A percentile compares a stretch with the other conserved stretches of the same genome.
Conservation (phyloP, 169 alveolate species). For the Eimeria acervulina region DNA sequence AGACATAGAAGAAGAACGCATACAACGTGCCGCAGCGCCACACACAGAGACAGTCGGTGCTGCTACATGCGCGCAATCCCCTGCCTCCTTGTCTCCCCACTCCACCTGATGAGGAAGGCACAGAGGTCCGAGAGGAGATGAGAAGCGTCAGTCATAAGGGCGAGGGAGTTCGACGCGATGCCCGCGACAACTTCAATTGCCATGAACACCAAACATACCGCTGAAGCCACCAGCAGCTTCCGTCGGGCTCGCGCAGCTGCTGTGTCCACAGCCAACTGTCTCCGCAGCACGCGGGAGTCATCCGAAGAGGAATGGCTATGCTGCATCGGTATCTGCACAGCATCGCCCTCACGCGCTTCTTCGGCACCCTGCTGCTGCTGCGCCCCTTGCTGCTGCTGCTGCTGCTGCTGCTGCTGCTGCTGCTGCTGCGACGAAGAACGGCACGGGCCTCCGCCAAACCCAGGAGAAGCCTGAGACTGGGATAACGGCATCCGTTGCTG, state of each 20-base stretch:
- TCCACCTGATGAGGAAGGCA: slow-evolving; percentile 92
- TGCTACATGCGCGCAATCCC: not conserved
- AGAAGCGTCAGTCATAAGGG: slow-evolving; percentile 97
- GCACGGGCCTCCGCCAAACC: not conserved
- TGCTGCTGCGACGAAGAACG: not conserved
- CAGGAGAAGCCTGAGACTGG: not conserved
- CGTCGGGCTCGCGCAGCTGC: slow-evolving; percentile 79
- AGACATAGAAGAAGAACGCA: not conserved
- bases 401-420: not conserved
- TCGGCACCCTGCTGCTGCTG: slow-evolving; percentile 12
- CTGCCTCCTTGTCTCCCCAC: not conserved
- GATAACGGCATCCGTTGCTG: not conserved
- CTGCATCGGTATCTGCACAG: slow-evolving; percentile 4
- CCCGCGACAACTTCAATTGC: slow-evolving; percentile 94
- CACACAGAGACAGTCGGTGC: not conserved
- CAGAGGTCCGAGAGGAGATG: slow-evolving; percentile 97
- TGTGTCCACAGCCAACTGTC: slow-evolving; percentile 70
- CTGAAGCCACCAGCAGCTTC: slow-evolving; percentile 80
- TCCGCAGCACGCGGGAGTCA: slow-evolving; percentile 32
- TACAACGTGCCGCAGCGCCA: not conserved
- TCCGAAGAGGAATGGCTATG: not conserved
- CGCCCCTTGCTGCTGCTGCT: slow-evolving; percentile 14
- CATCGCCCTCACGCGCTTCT: slow-evolving; percentile 37
- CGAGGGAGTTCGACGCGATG: slow-evolving; percentile 91
- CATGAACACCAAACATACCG: slow-evolving; percentile 87